A percentile compares a stretch with the other conserved stretches of the same genome.
Conservation (phyloP, 495 filamentous ascomycete genomes). For the Lepidopterella palustris region DNA sequence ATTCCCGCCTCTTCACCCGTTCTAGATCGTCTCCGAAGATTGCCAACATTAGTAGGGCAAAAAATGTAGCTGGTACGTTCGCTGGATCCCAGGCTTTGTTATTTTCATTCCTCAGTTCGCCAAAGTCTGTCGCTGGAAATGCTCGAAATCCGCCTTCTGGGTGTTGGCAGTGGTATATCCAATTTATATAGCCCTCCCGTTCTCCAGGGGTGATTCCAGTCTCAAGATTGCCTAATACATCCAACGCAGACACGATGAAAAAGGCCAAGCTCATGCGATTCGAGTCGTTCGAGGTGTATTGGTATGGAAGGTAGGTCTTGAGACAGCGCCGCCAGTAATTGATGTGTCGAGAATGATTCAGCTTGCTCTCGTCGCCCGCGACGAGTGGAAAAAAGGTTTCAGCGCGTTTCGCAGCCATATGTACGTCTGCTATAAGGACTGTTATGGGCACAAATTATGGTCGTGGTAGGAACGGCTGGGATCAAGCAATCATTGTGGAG, state of each 20-base stretch:
- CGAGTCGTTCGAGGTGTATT: conserved; percentile 80
- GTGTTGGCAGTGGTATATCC: conserved; percentile 72
- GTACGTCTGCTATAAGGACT: too few relatives aligned
- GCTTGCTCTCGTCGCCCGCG: conserved; percentile 9
- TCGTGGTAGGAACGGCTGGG: too few relatives aligned
- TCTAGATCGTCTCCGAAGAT: conserved; percentile 69
- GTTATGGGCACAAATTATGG: too few relatives aligned
- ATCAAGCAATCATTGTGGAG: too few relatives aligned
- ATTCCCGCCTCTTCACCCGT: conserved; percentile 58
- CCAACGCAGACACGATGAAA: conserved; percentile 78
- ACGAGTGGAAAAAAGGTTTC: not conserved
- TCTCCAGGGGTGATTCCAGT: conserved; percentile 52
- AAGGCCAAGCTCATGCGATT: conserved; percentile 84
- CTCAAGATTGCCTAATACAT: conserved; percentile 63
- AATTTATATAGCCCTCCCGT: conserved; percentile 53
- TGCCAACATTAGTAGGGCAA: conserved; percentile 69
- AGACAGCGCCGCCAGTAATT: conserved; percentile 91
- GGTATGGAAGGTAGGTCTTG: conserved; percentile 68
- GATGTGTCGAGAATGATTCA: conserved; percentile 66
- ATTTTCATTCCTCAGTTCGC: conserved; percentile 37
- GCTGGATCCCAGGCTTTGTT: conserved; percentile 68
- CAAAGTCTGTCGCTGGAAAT: conserved; percentile 60
- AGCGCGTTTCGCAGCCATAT: not conserved
- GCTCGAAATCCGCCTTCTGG: conserved; percentile 74
- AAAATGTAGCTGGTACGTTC: conserved; percentile 78